Evolutionary conservation across 2,329 filamentous ascomycete genomes (phyloP).

Genomic region (Sclerotinia trifoliorum): DNA sequence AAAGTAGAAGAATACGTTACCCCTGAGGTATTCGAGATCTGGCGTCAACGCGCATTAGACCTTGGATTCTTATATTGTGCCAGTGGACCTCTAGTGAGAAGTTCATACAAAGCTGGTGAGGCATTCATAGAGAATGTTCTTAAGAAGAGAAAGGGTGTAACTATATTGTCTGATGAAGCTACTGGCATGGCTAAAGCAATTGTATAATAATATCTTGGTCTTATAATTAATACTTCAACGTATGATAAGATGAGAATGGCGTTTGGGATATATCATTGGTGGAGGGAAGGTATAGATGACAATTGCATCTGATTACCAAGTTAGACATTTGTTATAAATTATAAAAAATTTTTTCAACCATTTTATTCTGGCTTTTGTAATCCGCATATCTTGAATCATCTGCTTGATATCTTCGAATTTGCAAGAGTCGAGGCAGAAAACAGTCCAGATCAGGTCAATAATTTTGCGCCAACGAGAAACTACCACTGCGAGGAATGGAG

Average conservation of each 20-base stretch:
- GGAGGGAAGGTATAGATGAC: not conserved
- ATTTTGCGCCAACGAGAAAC: not conserved
- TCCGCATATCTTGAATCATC: too few species aligned
- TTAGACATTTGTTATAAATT: not conserved
- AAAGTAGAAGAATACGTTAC: slow-evolving; percentile 94
- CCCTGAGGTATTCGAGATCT: slow-evolving; percentile 85
- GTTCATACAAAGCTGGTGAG: slow-evolving; percentile 96
- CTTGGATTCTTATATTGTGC: slow-evolving; percentile 98
- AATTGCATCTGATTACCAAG: not conserved
- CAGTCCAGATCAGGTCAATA: not conserved
- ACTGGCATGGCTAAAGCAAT: slow-evolving; percentile 36
- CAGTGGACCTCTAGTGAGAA: slow-evolving; percentile 86
- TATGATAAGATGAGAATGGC: slow-evolving; percentile 7
- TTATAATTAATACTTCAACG: slow-evolving; percentile 13
- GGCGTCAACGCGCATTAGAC: slow-evolving; percentile 85
- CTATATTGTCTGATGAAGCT: slow-evolving; percentile 34
- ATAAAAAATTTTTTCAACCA: slow-evolving; percentile 10
- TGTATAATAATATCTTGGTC: slow-evolving; percentile 20
- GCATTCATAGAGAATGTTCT: slow-evolving; percentile 98
- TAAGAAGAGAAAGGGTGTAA: slow-evolving; percentile 39
- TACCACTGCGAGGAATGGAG: not conserved
- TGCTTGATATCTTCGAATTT: not conserved
- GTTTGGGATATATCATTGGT: slow-evolving; percentile 11
- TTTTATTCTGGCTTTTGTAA: not conserved
- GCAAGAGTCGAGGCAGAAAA: not conserved